Evolutionary conservation across 495 filamentous ascomycete species (phyloP).

Genomic region (Venustampulla echinocandica): DNA sequence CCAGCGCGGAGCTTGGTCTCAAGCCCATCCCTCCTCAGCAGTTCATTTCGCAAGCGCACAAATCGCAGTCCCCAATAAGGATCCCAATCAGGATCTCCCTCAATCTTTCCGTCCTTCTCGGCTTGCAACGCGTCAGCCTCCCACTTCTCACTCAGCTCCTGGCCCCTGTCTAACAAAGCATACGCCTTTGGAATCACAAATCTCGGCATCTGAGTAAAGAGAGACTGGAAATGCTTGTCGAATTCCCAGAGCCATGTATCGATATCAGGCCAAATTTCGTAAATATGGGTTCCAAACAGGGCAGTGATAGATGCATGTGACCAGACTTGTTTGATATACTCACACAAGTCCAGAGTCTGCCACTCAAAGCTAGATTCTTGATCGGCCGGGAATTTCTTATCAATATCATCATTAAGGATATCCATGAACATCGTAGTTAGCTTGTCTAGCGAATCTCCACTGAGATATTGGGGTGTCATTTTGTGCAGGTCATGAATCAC

Average conservation of each 20-base stretch:
- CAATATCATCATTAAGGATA: not conserved
- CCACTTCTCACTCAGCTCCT: conserved; percentile 2
- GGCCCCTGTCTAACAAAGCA: not conserved
- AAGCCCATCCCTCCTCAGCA: not conserved
- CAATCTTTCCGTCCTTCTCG: not conserved
- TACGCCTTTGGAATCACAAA: not conserved
- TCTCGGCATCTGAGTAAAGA: conserved; percentile 3
- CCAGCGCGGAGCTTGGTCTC: conserved; percentile 1
- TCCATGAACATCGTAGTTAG: conserved; percentile 2
- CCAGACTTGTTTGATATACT: not conserved
- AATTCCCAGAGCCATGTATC: conserved; percentile 1
- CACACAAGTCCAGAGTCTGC: not conserved
- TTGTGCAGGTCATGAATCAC: conserved; percentile 1
- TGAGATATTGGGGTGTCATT: conserved; percentile 4
- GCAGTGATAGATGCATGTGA: conserved; percentile 5
- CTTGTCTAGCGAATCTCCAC: not conserved
- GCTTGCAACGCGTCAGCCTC: conserved; percentile 1
- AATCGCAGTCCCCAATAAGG: conserved; percentile 4
- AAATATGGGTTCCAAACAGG: conserved; percentile 1
- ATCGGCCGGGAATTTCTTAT: not conserved
- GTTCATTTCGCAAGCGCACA: not conserved
- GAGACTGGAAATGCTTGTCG: conserved; percentile 1
- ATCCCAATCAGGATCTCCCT: conserved; percentile 3
- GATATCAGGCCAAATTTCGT: conserved; percentile 2
- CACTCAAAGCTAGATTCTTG: not conserved